phyloP scores from a whole-genome alignment of 1,284 basidiomycete genomes.

The Rhodofomes roseus region DNA sequence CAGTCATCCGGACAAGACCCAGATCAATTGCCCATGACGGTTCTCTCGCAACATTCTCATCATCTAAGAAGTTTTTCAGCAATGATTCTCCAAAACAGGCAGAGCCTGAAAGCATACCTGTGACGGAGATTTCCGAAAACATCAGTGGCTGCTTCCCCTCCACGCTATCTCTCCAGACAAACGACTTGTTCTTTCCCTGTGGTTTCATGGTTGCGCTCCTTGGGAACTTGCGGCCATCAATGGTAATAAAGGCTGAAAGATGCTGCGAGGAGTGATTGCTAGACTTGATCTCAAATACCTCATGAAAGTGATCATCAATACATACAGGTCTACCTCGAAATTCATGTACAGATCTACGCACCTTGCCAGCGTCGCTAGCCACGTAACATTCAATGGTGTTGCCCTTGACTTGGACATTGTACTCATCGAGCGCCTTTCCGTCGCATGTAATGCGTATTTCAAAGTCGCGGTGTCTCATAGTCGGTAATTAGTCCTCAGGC shows the following conservation, averaged over 20 bases:
- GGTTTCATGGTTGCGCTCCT: neutral
- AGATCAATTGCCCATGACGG: neutral
- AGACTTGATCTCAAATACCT: neutral
- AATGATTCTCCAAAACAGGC: neutral
- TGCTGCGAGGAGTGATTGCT: neutral
- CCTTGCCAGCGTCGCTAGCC: slow-evolving; percentile 1
- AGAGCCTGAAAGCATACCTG: neutral
- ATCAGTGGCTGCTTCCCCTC: neutral
- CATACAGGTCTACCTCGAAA: no score
- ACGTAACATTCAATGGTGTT: neutral
- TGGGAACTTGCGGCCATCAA: neutral
- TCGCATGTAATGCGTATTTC: slow-evolving; percentile 6
- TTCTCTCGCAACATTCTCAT: neutral
- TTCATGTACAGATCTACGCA: neutral
- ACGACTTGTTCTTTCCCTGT: neutral
- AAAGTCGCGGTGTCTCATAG: slow-evolving; percentile 1
- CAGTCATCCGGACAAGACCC: neutral
- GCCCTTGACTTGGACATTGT: slow-evolving; percentile 1
- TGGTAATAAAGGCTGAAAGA: neutral
- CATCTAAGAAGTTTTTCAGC: neutral
- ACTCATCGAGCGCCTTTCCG: slow-evolving; percentile 5
- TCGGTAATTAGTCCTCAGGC: neutral
- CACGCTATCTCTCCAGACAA: neutral
- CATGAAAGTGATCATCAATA: neutral
- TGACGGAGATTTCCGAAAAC: neutral